Percentiles rank a stretch among this genome's conserved stretches.
Evolutionary conservation across 495 filamentous ascomycete genomes (phyloP).

Genomic region (Penicillium angulare): DNA sequence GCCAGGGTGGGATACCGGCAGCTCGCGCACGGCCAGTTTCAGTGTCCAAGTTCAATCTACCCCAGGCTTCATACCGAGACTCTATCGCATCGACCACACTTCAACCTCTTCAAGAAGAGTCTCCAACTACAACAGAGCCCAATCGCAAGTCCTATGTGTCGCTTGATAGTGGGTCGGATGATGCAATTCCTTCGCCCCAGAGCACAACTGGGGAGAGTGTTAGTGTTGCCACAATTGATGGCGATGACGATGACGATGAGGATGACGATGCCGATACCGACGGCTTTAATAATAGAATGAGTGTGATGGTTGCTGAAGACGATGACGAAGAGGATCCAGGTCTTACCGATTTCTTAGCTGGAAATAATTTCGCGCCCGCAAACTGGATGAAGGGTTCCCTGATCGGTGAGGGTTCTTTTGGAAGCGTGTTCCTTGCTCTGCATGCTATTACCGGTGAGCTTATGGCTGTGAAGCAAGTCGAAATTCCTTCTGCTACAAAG

Average conservation of each 20-base stretch:
- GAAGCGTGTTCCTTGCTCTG: conserved; percentile 93
- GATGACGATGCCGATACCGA: too few species aligned
- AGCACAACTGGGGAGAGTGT: conserved; percentile 85
- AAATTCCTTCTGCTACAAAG: conserved; percentile 78
- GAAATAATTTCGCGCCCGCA: conserved; percentile 90
- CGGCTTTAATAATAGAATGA: conserved; percentile 67
- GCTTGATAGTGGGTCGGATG: conserved; percentile 83
- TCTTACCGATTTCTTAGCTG: conserved; percentile 72
- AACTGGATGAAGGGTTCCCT: conserved; percentile 99
- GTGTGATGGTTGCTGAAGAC: conserved; percentile 64
- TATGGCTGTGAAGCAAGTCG: conserved; percentile 98
- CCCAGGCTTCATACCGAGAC: conserved; percentile 69
- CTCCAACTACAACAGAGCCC: conserved; percentile 65
- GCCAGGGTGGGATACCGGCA: conserved; percentile 37
- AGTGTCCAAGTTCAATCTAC: conserved; percentile 56
- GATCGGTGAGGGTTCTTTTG: conserved; percentile 96
- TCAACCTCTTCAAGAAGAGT: conserved; percentile 88
- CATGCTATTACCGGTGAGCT: conserved; percentile 96
- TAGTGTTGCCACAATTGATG: conserved; percentile 63
- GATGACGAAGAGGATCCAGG: conserved; percentile 69
- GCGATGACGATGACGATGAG: too few species aligned
- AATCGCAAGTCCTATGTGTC: conserved; percentile 96
- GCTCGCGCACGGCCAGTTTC: conserved; percentile 58
- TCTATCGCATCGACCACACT: conserved; percentile 85
- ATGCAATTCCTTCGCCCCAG: conserved; percentile 61